Base-by-base conservation (phyloP, 148 eudicot genomes). In the Spergularia bocconei region DNA sequence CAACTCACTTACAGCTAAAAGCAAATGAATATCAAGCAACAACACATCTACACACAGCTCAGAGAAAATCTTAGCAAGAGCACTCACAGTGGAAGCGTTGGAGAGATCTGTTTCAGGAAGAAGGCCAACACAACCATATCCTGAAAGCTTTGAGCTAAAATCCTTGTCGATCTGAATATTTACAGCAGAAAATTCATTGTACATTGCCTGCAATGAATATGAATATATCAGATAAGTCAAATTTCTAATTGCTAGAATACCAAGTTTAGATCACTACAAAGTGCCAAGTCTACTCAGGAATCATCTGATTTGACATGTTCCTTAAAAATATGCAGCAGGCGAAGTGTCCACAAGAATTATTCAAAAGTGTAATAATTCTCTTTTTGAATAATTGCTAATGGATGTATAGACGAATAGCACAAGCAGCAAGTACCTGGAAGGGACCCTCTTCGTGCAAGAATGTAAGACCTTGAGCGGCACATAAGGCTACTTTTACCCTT, bases 361-460 rank as follows among this genome's bases (percentile, higher is more conserved):
- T 61, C 7, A 16, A 63, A n/a, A 2, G n/a, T 14, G 36, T n/a
- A 33, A 25, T 36, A 69, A 53, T 50, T 39, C 56, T n/a, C 4
- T 2, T 38, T 20, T 61, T 11, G 23, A 75, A 25, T 71, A 12
- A 44, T 7, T 13, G 50, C 33, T 12, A 62, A 41, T 56, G 6
- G 63, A 33, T 58, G 72, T 50, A 75, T 17, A 60, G 66, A 60
- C 36, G 36, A 29, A 29, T 29, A 29, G 36, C 13, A 44, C 11
- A 63, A 61, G 13, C 41, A 23, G 59, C 54, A 72, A 50, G 63
- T 86, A 91, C 98, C 97, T 93, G 98, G 80, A 93, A 93, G 68
- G 97, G 98, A 60, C 98, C 97, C 83, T 93, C 94, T 78, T 93
- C 98, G 55, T 93, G 98, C 76, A 93, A 84, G 81, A 93, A 93